Conservation (phyloP, 164 flowering plant genomes). For the Houttuynia cordata region DNA sequence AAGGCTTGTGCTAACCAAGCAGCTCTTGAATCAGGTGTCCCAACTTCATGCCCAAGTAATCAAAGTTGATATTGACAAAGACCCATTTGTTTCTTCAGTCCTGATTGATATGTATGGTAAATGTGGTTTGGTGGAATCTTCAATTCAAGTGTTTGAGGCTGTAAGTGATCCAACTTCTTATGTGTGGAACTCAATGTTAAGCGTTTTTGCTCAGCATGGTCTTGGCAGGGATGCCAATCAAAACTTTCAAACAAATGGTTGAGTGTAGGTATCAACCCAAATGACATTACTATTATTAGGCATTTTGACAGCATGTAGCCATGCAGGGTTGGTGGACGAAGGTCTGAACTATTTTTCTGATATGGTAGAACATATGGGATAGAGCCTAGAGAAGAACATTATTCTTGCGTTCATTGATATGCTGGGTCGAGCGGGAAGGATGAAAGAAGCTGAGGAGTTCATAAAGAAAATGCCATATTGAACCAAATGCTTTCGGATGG, state of each 20-base stretch:
- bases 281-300: slow-evolving; percentile 33
- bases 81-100: slow-evolving; percentile 28
- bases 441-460: slow-evolving; percentile 39
- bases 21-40: slow-evolving; percentile 28
- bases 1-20: slow-evolving; percentile 49
- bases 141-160: slow-evolving; percentile 24
- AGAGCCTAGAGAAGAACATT: slow-evolving; percentile 36
- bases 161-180: slow-evolving; percentile 23
- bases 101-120: slow-evolving; percentile 59
- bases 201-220: slow-evolving; percentile 44
- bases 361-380: slow-evolving; percentile 29
- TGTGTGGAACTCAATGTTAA: slow-evolving; percentile 46
- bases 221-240: slow-evolving; percentile 27
- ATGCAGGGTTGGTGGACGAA: slow-evolving; percentile 47
- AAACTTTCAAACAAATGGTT: slow-evolving; percentile 27
- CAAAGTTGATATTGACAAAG: slow-evolving; percentile 17
- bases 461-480: slow-evolving; percentile 32
- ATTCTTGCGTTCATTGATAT: slow-evolving; percentile 46
- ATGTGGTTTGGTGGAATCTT: slow-evolving; percentile 33
- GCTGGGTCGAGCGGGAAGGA: slow-evolving; percentile 39
- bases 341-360: slow-evolving; percentile 34
- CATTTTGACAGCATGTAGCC: slow-evolving; percentile 44
- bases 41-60: slow-evolving; percentile 43
- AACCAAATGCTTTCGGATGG: slow-evolving; percentile 47
- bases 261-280: slow-evolving; percentile 28